Base-by-base conservation (phyloP, 2,329 filamentous ascomycete genomes). In the Aspergillus uvarum region DNA sequence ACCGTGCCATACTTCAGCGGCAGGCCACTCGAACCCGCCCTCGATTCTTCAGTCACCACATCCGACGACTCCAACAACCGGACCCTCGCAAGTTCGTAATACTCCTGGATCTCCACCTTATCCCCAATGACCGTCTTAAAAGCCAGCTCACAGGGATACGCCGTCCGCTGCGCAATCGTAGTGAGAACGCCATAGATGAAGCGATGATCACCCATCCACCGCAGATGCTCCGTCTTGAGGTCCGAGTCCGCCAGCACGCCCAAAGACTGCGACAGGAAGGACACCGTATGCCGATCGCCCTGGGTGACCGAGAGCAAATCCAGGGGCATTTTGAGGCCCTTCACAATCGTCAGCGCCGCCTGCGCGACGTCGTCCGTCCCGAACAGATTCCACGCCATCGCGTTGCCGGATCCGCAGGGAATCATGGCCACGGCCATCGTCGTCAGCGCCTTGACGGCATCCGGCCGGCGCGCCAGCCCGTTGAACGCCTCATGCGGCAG, bases 401-500 rank as follows among this genome's bases (percentile, higher is more conserved):
- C 94, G 74, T 98, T 98, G 5, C 94, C 95, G 54, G 90, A 94
- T 12, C 94, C 94, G 72, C 93, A 96, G 0, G 94, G 95, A 35
- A 98, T 83, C 70, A 96, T 91, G 24, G 87, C 88, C 1, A 98
- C 86, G 0, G 94, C 90, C n/a, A 97, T 79, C 68, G 87, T 89
- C 26, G 82, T 78, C 60, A 98, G 78, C 0, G 93, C 94, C 56
- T 83, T 83, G 32, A 82, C 80, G 19, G 92, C 92, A 76, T 96
- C 90, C 4, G 82, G 71, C 42, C 92, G 87, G 75, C 86, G 88
- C 12, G 86, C 92, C 35, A 98, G 78, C 0, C 94, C 94, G 72
- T 98, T 98, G 80, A 96, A 96, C 5, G 96, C 89, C 76, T 98
- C 94, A 72, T 96, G 89, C 0, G 91, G 89, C 38, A 96, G 82